Conservation (phyloP, 768 basidiomycete species). For the Suillus hirtellus region DNA sequence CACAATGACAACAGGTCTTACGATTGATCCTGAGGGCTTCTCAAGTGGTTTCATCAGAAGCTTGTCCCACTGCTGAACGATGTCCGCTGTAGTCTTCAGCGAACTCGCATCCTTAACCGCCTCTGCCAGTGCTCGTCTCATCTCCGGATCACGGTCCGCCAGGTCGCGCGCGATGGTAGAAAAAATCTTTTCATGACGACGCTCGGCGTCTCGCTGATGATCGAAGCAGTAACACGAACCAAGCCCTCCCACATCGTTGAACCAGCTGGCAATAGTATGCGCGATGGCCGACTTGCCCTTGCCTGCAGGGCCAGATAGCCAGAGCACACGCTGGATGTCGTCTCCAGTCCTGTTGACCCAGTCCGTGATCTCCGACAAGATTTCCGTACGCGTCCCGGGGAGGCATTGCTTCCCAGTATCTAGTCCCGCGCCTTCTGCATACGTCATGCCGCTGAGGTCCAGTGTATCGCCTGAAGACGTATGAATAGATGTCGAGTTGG, state of each 20-base stretch:
- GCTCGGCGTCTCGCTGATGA: conserved; percentile 8
- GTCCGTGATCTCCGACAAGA: conserved; percentile 25
- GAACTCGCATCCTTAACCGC: not conserved
- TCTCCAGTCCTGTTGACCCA: conserved; percentile 21
- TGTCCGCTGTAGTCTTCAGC: not conserved
- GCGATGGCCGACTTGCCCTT: not conserved
- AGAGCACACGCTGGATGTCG: not conserved
- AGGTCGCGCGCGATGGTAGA: conserved; percentile 12
- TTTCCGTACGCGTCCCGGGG: conserved; percentile 20
- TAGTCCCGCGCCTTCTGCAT: not conserved
- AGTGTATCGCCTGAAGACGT: not conserved
- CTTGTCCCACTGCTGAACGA: conserved; percentile 17
- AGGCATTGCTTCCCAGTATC: conserved; percentile 15
- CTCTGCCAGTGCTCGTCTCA: conserved; percentile 3
- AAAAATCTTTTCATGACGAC: conserved; percentile 15
- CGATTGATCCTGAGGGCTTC: conserved; percentile 2
- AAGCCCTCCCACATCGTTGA: not conserved
- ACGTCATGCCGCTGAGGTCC: not conserved
- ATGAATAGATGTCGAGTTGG: not conserved
- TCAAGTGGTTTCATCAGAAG: conserved; percentile 18
- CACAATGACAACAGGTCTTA: conserved; percentile 26
- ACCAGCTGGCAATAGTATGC: conserved; percentile 20
- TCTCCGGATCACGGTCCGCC: conserved; percentile 5
- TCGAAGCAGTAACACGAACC: conserved; percentile 9
- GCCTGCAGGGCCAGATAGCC: not conserved